These are phyloP conservation scores for Capsicum baccatum DNA, from an alignment of 257 asterid species.

Conservation along the genomic window DNA sequence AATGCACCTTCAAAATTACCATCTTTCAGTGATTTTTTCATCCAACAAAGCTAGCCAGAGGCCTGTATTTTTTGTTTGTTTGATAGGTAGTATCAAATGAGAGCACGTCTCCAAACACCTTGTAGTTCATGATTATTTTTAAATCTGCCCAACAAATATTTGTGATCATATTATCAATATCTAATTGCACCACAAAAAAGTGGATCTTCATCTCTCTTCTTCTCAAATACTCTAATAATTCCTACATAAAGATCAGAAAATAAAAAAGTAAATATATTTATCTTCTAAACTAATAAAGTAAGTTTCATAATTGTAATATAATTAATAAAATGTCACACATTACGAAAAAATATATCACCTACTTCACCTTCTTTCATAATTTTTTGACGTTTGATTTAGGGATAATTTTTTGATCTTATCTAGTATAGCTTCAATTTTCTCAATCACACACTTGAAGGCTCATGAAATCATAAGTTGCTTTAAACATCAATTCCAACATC, in stretches of 20 bases:
- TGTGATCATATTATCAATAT: neutral
- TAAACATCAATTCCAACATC: too few species aligned
- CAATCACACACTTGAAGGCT: neutral
- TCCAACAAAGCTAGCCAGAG: neutral
- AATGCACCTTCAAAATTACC: neutral
- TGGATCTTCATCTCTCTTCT: neutral
- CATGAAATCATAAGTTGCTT: neutral
- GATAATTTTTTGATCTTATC: neutral
- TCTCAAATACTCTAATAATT: too few species aligned
- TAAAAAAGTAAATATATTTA: neutral
- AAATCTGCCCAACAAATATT: neutral
- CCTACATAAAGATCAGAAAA: neutral
- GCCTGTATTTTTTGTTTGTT: neutral
- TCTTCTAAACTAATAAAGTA: conserved; percentile 5
- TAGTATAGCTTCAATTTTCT: neutral
- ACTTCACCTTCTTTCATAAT: too few species aligned
- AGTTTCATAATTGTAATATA: neutral
- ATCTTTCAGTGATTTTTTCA: neutral
- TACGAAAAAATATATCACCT: too few species aligned
- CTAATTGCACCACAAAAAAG: neutral
- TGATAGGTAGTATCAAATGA: neutral
- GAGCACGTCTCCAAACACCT: neutral
- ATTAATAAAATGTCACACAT: neutral
- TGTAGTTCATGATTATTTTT: too few species aligned
- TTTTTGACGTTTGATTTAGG: too few species aligned